Base-by-base conservation (phyloP, 352 stramenopile genomes). In the Albugo laibachii region DNA sequence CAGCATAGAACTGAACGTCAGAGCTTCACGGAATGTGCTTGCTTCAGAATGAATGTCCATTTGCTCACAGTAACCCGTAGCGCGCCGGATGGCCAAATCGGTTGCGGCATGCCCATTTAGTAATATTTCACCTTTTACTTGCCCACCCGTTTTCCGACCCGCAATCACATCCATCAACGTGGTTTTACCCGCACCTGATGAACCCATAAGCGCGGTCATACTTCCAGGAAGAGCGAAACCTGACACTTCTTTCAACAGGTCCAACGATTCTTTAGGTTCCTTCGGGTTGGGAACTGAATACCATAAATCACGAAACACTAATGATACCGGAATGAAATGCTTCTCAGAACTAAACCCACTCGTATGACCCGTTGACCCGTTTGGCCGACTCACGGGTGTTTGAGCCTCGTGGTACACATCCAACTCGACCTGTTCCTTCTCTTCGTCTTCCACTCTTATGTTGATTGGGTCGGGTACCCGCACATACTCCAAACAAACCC, bases 151-250 rank as follows among this genome's bases (percentile, higher is more conserved):
- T 62, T 97, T 97, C 13, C 92, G 68, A 16, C 92, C 64, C 2
- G 88, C 83, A 47, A 97, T 91, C 8, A 97, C 88, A 58, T 98
- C 89, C 61, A 96, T 89, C 1, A 97, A 56, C 5, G 92, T 97
- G 13, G 87, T 96, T 55, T 97, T 96, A 15, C 88, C 84, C 18
- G 80, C 75, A 24, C 78, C 77, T 20, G 63, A 73, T 0, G 66
- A 76, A 11, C 76, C 75, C 68, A 86, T 85, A 1, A 88, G 46
- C 11, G 75, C 75, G 2, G 69, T 80, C 39, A 86, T 75, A 0
- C 56, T 63, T 0, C 76, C 75, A 15, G 72, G 75, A 12, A 58
- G 19, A 1, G 69, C 66, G 36, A 63, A 68, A 12, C 71, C 75
- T 8, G 61, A 70, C 47, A 88, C 69, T 2, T 62, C 58, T 49